Base-by-base conservation (phyloP, 305 asterid genomes). In the Stenogyne calaminthoides region DNA sequence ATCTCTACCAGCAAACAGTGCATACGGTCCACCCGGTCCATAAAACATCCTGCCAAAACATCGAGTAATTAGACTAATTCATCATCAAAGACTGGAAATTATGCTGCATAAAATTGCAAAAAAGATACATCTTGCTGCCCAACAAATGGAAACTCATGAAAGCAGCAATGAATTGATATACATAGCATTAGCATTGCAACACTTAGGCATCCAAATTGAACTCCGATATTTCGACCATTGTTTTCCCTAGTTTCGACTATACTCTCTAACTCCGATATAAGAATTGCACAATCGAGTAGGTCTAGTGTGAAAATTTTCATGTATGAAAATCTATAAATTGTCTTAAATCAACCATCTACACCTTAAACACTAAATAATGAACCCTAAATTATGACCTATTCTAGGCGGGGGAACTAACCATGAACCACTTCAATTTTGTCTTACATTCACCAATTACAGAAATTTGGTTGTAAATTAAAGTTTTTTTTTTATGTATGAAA, bases 11-110 rank as follows among this genome's bases (percentile, higher is more conserved):
- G 97, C 88, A 78, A 93, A 93, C 79, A 88, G 82, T 2, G 98
- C 96, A 44, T 93, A 93, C 0, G 98, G 85, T 19, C 96, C 96
- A 32, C 96, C 97, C 7, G 97, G 97, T 65, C 98, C 98, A 11
- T 93, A 93, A 80, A 93, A 93, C 98, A 91, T 91, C 89, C 97
- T 92, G 88, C 64, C 64, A 72, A 11, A 42, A 77, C 65, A 72
- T 47, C 18, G 12, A 29, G 56, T 36, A 65, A 56, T 1, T 39
- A 18, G 5, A n/a, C 27, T n/a, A n/a, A n/a, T n/a, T n/a, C n/a
- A n/a, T n/a, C n/a, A n/a, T n/a, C n/a, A n/a, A n/a, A n/a, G n/a
- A n/a, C 27, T 6, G 40, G 59, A 25, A 7, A 57, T 36, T 29
- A 34, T 63, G n/a, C 34, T 25, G 59, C 20, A 6, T 16, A 9